These are phyloP conservation scores for Suillus subluteus DNA, from an alignment of 768 basidiomycete species.

Conservation along the genomic window DNA sequence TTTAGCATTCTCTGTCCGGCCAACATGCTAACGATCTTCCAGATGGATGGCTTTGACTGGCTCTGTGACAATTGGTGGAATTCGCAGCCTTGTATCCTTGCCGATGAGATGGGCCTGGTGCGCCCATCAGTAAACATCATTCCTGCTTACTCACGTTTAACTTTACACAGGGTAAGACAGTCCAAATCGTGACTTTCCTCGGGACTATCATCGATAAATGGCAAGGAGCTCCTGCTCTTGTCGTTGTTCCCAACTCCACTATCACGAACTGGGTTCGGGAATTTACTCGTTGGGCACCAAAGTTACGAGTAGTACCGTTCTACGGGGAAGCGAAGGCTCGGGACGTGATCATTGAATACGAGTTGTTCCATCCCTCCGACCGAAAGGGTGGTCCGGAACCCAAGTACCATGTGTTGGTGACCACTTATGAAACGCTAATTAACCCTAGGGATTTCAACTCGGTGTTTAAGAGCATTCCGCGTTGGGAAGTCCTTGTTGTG, in stretches of 20 bases:
- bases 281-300: constrained; percentile 76
- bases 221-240: constrained; percentile 75
- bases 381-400: constrained; percentile 48
- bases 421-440: constrained; percentile 88
- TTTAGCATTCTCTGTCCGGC: constrained; percentile 2
- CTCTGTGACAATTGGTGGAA: constrained; percentile 89
- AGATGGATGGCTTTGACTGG: constrained; percentile 87
- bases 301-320: constrained; percentile 79
- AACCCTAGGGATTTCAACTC: constrained; percentile 66
- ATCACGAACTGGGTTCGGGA: constrained; percentile 96
- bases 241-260: constrained; percentile 96
- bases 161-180: constrained; percentile 76
- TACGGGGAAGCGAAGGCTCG: constrained; percentile 81
- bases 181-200: constrained; percentile 87
- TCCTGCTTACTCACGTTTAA: constrained; percentile 14
- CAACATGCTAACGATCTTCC: constrained; percentile 16
- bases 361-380: constrained; percentile 65
- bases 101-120: constrained; percentile 97
- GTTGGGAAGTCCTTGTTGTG: constrained; percentile 93
- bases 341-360: constrained; percentile 80
- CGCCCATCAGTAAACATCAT: constrained; percentile 18
- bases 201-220: constrained; percentile 62
- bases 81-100: constrained; percentile 82
- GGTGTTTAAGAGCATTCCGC: constrained; percentile 79
- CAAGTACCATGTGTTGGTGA: constrained; percentile 88